Percentiles rank a stretch among this genome's conserved stretches.
phyloP scores from a whole-genome alignment of 805 yeast genomes.

The Huiozyma naganishii region DNA sequence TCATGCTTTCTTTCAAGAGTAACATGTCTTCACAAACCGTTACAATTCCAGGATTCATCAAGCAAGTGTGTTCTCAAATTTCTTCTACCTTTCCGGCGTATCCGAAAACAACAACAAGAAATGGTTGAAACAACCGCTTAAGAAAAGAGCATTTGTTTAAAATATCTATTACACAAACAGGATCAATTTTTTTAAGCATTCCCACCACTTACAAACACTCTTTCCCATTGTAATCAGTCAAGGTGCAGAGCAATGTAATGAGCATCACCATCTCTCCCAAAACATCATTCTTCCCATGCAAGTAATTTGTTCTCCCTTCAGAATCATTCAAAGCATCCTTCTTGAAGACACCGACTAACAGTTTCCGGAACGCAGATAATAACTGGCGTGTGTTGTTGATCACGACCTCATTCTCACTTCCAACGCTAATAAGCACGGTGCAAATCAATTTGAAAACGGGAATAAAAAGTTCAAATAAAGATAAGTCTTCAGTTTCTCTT shows the following conservation, averaged over 20 bases:
- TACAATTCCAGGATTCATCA: no score
- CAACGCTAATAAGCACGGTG: slow-evolving; percentile 62
- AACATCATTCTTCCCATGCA: slow-evolving; percentile 1
- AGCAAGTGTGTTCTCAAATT: no score
- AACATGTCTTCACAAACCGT: no score
- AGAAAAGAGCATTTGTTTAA: no score
- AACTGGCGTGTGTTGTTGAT: slow-evolving; percentile 42
- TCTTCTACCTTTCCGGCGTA: no score
- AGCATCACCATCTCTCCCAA: neutral
- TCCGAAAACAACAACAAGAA: no score
- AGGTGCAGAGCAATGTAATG: neutral
- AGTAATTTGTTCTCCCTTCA: no score
- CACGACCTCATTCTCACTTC: slow-evolving; percentile 59
- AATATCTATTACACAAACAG: no score
- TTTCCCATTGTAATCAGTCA: neutral
- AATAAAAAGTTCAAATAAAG: slow-evolving; percentile 55
- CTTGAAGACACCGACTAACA: slow-evolving; percentile 54
- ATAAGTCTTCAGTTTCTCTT: slow-evolving; percentile 28
- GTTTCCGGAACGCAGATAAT: slow-evolving; percentile 39
- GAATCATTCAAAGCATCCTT: slow-evolving; percentile 35
- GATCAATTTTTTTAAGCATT: no score
- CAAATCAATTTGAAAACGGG: slow-evolving; percentile 66
- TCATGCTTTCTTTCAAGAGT: no score
- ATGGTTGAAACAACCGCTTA: no score
- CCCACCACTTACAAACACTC: neutral